Evolutionary conservation across 116 monocot genomes (phyloP).

Genomic region (Phalaenopsis hybrid): DNA sequence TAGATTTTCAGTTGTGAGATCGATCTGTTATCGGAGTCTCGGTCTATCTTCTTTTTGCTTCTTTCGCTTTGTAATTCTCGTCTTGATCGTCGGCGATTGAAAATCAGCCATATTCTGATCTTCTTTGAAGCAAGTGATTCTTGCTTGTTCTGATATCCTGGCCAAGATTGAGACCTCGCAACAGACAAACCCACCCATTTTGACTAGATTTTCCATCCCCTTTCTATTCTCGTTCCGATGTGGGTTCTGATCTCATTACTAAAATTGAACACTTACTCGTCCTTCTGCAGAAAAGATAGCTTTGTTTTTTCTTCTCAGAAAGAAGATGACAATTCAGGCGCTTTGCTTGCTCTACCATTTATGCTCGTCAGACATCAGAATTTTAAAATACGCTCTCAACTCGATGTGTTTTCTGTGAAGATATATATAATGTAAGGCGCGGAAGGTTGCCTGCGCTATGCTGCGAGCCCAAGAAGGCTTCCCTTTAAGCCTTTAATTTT

Average conservation of each 20-base stretch:
- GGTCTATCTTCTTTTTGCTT: not conserved
- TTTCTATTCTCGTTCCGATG: too few species aligned
- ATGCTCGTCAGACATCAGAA: not conserved
- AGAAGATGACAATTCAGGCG: not conserved
- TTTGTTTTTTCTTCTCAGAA: not conserved
- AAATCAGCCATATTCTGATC: not conserved
- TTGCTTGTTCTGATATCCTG: not conserved
- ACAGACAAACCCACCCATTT: not conserved
- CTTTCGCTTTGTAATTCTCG: not conserved
- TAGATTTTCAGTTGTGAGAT: too few species aligned
- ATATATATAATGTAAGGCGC: not conserved
- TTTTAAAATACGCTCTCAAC: not conserved
- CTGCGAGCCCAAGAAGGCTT: not conserved
- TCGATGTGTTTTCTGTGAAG: not conserved
- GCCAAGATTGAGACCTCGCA: not conserved
- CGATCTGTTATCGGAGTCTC: too few species aligned
- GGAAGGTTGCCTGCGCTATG: not conserved
- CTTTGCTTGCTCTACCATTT: not conserved
- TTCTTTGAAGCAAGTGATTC: not conserved
- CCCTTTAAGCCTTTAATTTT: not conserved
- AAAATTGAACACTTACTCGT: not conserved
- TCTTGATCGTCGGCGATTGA: not conserved
- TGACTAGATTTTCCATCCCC: not conserved
- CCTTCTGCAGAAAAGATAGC: not conserved
- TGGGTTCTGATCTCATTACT: not conserved